A percentile compares a stretch with the other conserved stretches of the same genome.
These are phyloP conservation scores for Leccinum incarnatum DNA, from an alignment of 768 basidiomycete genomes.

Conservation along the genomic window DNA sequence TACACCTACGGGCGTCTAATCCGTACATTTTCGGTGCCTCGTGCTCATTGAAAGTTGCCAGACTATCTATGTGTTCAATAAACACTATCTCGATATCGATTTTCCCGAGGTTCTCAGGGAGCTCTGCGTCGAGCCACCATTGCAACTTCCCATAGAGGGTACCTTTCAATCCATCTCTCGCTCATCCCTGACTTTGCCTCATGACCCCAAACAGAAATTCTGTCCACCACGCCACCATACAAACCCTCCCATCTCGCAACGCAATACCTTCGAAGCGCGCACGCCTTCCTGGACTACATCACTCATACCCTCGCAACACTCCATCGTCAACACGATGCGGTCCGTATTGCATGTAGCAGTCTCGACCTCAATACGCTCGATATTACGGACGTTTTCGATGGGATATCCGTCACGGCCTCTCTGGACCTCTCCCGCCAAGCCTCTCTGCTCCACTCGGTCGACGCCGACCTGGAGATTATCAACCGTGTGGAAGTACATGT, in stretches of 20 bases:
- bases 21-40: background rate
- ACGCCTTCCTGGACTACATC: constrained; percentile 61
- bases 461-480: constrained; percentile 72
- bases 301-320: constrained; percentile 51
- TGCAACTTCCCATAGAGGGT: constrained; percentile 78
- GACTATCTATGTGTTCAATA: constrained; percentile 85
- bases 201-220: constrained; percentile 42
- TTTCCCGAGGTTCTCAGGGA: constrained; percentile 62
- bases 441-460: constrained; percentile 56
- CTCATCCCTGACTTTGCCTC: background rate
- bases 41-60: constrained; percentile 23
- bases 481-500: constrained; percentile 63
- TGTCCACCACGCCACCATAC: constrained; percentile 70
- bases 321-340: constrained; percentile 64
- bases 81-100: constrained; percentile 70
- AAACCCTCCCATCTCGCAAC: constrained; percentile 62
- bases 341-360: constrained; percentile 68
- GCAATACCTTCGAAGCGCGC: constrained; percentile 64
- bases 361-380: constrained; percentile 73
- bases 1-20: background rate
- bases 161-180: constrained; percentile 9
- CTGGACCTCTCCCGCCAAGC: constrained; percentile 69
- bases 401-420: constrained; percentile 50
- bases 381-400: constrained; percentile 68
- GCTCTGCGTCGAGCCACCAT: constrained; percentile 55